phyloP scores from a whole-genome alignment of 1,139 yeast genomes.

The Petasospora fabianii region DNA sequence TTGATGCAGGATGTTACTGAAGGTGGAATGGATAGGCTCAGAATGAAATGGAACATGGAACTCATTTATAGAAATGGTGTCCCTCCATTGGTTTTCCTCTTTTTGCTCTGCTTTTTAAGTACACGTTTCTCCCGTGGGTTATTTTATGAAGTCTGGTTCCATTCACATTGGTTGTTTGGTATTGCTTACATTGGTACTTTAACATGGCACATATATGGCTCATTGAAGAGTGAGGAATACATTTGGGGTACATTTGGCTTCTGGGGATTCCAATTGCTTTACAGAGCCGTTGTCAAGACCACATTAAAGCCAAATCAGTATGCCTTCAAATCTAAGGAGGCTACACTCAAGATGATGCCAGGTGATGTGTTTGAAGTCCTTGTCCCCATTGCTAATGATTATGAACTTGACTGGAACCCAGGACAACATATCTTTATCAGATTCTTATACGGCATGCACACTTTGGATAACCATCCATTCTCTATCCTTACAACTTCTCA shows the following conservation, averaged over 20 bases:
- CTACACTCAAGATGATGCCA: constrained; percentile 34
- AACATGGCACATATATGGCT: constrained; percentile 45
- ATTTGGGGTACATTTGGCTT: constrained; percentile 55
- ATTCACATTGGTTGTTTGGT: constrained; percentile 58
- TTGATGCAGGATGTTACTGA: constrained; percentile 43
- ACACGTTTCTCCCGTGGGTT: constrained; percentile 41
- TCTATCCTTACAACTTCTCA: constrained; percentile 46
- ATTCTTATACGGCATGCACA: constrained; percentile 40
- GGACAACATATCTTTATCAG: constrained; percentile 61
- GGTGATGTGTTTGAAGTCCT: constrained; percentile 40
- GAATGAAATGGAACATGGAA: constrained; percentile 16
- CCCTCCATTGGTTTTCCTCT: constrained; percentile 44
- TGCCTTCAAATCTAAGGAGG: constrained; percentile 46
- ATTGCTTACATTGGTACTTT: constrained; percentile 50
- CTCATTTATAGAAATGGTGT: constrained; percentile 32
- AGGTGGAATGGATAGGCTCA: constrained; percentile 39
- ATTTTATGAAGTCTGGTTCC: constrained; percentile 51
- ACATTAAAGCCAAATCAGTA: constrained; percentile 42
- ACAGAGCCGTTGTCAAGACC: constrained; percentile 50
- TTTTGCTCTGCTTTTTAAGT: constrained; percentile 45
- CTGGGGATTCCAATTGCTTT: constrained; percentile 50
- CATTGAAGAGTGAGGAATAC: constrained; percentile 42
- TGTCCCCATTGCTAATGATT: constrained; percentile 34
- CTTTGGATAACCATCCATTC: constrained; percentile 60
- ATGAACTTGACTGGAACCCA: constrained; percentile 46